A percentile compares a stretch with the other conserved stretches of the same genome.
Evolutionary conservation across 139 green algal species (phyloP).

Genomic region (Nannochloris sp.): DNA sequence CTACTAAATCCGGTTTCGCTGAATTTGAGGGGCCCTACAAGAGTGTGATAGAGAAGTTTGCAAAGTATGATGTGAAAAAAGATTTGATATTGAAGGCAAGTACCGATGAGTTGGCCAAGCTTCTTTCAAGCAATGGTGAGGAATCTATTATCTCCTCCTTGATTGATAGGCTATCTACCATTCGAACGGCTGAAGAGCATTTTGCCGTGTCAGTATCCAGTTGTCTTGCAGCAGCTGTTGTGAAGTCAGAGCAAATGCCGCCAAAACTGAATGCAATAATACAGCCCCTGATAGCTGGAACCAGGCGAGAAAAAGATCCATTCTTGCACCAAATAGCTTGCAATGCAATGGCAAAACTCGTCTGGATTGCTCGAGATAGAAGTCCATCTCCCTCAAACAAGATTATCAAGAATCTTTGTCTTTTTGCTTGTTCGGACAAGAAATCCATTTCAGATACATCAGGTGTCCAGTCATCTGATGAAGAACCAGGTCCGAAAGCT

Average conservation of each 20-base stretch:
- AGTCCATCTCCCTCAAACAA: constrained; percentile 76
- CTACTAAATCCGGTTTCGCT: too few species aligned
- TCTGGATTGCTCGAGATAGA: constrained; percentile 41
- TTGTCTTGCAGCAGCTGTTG: constrained; percentile 47
- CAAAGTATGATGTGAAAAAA: too few species aligned
- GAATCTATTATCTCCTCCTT: not conserved
- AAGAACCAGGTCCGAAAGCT: not conserved
- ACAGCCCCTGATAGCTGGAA: constrained; percentile 78
- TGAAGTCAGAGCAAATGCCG: constrained; percentile 50
- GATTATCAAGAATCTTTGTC: constrained; percentile 73
- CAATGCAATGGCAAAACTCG: constrained; percentile 61
- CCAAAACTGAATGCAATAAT: constrained; percentile 87
- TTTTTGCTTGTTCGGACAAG: constrained; percentile 61
- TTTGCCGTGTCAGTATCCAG: constrained; percentile 39
- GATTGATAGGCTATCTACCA: constrained; percentile 1
- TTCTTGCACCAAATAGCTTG: constrained; percentile 48
- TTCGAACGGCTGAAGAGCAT: constrained; percentile 32
- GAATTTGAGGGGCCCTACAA: too few species aligned
- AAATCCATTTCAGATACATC: constrained; percentile 31
- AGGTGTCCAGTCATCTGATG: constrained; percentile 12
- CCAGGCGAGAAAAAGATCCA: constrained; percentile 62
- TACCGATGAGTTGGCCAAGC: too few species aligned
- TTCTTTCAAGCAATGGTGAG: too few species aligned
- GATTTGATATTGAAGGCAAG: too few species aligned
- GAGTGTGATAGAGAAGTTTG: too few species aligned